Evolutionary conservation across 371 early-diverging fungal genomes (phyloP), one percentile per base, ranked within the genome.

Genomic region (Mortierella sp.): DNA sequence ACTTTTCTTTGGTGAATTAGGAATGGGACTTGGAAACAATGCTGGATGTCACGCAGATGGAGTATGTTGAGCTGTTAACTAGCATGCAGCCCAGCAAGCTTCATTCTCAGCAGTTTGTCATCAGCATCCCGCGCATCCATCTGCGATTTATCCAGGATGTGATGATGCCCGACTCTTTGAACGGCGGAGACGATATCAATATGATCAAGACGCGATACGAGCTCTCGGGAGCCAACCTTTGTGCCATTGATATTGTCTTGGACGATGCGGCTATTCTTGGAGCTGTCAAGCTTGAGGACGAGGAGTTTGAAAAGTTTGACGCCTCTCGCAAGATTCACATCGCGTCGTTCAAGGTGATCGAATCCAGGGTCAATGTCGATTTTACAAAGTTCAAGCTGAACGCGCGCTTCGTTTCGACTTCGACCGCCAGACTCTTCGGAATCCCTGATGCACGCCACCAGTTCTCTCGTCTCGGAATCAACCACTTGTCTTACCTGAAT

Each of bases 141-240:
- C 80, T 95, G 5, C 94, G 94, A 14, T 93, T 93, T 73, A 94
- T 96, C 70, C 96, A 96, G 86, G 96, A 96, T 78, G 95, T 94
- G 28, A 90, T 93, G 85, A 89, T 96, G 48, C 95, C 96, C 0
- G 95, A 94, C 70, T 93, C 93, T 45, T 79, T 93, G 21, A 92
- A 93, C 13, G 91, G 89, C 13, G 92, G 92, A 73, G 91, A 90
- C 50, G 87, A 82, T 44, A 86, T 85, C 71, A 90, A 87, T 31
- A 89, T 89, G 76, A 89, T 92, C 79, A 91, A 91, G 52, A 93
- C 93, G 2, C 90, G 92, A 70, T 93, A 94, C 63, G 95, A 94
- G 31, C 82, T 93, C 24, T 88, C 94, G 6, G 92, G 94, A 50
- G 91, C 93, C 2, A 83, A 94, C 10, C 83, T 96, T 0, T 95